Evolutionary conservation across 139 green algal genomes (phyloP).

Genomic region (Chlamydomonas sp.): DNA sequence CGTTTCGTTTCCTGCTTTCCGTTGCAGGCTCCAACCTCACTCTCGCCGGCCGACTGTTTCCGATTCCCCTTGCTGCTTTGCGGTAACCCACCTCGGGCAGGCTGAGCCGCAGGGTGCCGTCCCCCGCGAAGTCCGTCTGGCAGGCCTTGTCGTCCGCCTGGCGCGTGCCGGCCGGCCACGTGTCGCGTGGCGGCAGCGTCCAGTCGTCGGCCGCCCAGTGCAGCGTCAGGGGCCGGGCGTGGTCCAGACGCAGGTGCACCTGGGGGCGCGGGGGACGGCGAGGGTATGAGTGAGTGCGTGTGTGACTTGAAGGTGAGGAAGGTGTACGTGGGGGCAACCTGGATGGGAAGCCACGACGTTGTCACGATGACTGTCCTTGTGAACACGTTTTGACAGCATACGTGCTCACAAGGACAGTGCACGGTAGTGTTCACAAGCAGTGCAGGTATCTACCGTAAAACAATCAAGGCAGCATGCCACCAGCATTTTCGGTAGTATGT

Average conservation of each 20-base stretch:
- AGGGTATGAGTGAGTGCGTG: no score
- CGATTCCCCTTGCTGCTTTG: no score
- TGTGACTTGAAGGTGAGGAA: no score
- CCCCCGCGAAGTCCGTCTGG: constrained; percentile 64
- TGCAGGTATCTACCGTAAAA: no score
- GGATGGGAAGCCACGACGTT: no score
- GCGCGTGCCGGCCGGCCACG: constrained; percentile 25
- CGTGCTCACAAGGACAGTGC: background rate
- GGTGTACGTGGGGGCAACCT: no score
- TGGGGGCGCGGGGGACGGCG: no score
- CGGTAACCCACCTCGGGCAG: constrained; percentile 55
- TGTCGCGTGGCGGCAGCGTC: constrained; percentile 52
- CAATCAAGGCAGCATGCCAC: background rate
- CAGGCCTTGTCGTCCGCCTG: constrained; percentile 65
- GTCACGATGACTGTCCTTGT: background rate
- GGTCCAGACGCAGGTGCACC: constrained; percentile 11
- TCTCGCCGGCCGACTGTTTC: no score
- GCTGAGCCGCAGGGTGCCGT: constrained; percentile 48
- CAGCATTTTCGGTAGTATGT: background rate
- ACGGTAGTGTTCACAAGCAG: background rate
- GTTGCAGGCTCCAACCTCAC: no score
- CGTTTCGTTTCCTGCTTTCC: no score
- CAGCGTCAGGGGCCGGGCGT: constrained; percentile 49
- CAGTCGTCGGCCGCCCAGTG: constrained; percentile 88
- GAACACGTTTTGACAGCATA: no score